A percentile compares a stretch with the other conserved stretches of the same genome.
These are phyloP conservation scores for Ganoderma lucidum DNA, from an alignment of 1,284 basidiomycete species.

Conservation along the genomic window DNA sequence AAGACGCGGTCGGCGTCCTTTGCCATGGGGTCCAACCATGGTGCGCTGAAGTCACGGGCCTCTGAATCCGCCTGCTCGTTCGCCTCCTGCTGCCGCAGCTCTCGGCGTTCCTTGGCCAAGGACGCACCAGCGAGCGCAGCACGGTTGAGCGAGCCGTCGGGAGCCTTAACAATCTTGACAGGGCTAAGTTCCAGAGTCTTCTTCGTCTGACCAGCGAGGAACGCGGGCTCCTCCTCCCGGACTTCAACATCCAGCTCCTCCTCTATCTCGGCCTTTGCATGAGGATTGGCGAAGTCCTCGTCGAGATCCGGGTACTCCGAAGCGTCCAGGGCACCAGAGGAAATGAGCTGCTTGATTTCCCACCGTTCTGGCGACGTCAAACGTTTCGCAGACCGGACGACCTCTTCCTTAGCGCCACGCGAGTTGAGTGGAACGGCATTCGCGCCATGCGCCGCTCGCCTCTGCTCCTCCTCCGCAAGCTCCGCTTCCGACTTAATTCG, in stretches of 20 bases:
- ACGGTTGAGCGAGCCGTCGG: slow-evolving; percentile 94
- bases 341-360: slow-evolving; percentile 99
- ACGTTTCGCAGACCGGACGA: slow-evolving; percentile 84
- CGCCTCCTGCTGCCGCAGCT: slow-evolving; percentile 92
- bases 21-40: slow-evolving; percentile 99
- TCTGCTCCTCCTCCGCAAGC: slow-evolving; percentile 78
- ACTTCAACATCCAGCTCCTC: slow-evolving; percentile 98
- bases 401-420: slow-evolving; percentile 55
- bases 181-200: slow-evolving; percentile 95
- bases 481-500: slow-evolving; percentile 95
- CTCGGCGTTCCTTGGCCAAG: slow-evolving; percentile 93
- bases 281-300: slow-evolving; percentile 85
- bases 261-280: slow-evolving; percentile 87
- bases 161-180: slow-evolving; percentile 96
- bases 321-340: slow-evolving; percentile 91
- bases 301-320: slow-evolving; percentile 97
- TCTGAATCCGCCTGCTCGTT: slow-evolving; percentile 96
- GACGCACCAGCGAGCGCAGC: slow-evolving; percentile 95
- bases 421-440: slow-evolving; percentile 69
- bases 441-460: slow-evolving; percentile 70
- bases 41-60: slow-evolving; percentile 90
- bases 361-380: slow-evolving; percentile 97
- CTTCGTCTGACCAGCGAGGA: slow-evolving; percentile 96
- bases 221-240: slow-evolving; percentile 96
- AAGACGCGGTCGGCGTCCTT: slow-evolving; percentile 88